phyloP scores from a whole-genome alignment of 345 rosid genomes.

The Eutrema japonicum region DNA sequence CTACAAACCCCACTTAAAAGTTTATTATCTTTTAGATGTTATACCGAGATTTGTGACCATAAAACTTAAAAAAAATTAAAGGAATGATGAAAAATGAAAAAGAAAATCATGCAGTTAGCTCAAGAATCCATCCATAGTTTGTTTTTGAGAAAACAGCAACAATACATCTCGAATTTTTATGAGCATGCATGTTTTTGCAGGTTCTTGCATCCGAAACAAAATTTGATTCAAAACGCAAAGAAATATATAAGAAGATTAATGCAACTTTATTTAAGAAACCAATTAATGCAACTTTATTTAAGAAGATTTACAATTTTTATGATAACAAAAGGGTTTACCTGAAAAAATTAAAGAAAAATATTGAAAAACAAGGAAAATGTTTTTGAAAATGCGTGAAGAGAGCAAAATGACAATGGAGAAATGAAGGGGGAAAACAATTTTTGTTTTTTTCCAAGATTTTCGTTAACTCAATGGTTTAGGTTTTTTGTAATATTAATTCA shows the following conservation, averaged over 20 bases:
- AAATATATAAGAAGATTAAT: not conserved
- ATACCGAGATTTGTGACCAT: not conserved
- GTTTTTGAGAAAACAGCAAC: not conserved
- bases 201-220: not conserved
- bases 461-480: constrained; percentile 23
- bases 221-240: not conserved
- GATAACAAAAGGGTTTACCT: not conserved
- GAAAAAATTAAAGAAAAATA: not conserved
- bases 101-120: not conserved
- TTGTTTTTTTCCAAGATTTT: constrained; percentile 17
- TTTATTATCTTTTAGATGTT: not conserved
- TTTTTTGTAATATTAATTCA: not conserved
- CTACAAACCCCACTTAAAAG: not conserved
- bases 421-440: constrained; percentile 6
- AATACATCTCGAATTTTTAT: not conserved
- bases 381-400: constrained; percentile 7
- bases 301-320: not conserved
- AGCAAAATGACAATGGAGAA: constrained; percentile 30
- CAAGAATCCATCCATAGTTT: not conserved
- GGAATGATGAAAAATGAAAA: not conserved
- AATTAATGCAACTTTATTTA: not conserved
- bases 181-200: constrained; percentile 10
- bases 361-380: not conserved
- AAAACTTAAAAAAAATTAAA: not conserved
- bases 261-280: not conserved